Base-by-base conservation (phyloP, 2,329 filamentous ascomycete genomes). In the Aphanoascus verrucosus region DNA sequence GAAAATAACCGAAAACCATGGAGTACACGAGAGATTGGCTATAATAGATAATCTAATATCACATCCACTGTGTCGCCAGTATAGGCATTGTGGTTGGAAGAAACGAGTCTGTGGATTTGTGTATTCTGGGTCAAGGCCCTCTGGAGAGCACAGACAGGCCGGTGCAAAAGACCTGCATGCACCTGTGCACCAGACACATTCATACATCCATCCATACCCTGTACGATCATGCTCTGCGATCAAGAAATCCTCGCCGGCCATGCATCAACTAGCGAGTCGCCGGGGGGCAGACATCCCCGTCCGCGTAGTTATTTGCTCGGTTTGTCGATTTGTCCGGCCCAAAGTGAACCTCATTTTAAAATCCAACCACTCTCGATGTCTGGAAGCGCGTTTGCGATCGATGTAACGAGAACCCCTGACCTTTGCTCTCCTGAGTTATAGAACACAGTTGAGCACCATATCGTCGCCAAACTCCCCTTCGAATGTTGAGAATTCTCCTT, bases 271-370 rank as follows among this genome's bases (percentile, higher is more conserved):
- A 15, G n/a, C 40, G 12, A 42, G 40, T 40, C 37, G 40, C 19
- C 19, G 15, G 19, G n/a, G 40, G 11, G 5, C 35, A 37, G 35
- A 28, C 3, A 28, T 28, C 23, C 23, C 23, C 23, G 23, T 28
- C 23, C 37, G 37, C 17, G 38, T 19, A n/a, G n/a, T n/a, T n/a
- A n/a, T 15, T n/a, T 44, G 15, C 20, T 23, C 14, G 12, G 20
- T 43, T 17, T 6, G 20, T 28, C 42, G 23, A 19, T 20, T 44
- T 15, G 42, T 14, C 20, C 15, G 42, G 19, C 14, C 23, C 17
- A 28, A 40, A 9, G 17, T 15, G 35, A 28, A 17, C 11, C 23
- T 50, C 48, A 50, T 50, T 50, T 50, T 50, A 50, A 50, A 50
- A 50, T 50, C 48, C 48, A 50, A 15, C 48, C 48, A 50, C 19